A percentile compares a stretch with the other conserved stretches of the same genome.
Conservation (phyloP, 2,329 filamentous ascomycete species). For the Sarocladium brachiariae region DNA sequence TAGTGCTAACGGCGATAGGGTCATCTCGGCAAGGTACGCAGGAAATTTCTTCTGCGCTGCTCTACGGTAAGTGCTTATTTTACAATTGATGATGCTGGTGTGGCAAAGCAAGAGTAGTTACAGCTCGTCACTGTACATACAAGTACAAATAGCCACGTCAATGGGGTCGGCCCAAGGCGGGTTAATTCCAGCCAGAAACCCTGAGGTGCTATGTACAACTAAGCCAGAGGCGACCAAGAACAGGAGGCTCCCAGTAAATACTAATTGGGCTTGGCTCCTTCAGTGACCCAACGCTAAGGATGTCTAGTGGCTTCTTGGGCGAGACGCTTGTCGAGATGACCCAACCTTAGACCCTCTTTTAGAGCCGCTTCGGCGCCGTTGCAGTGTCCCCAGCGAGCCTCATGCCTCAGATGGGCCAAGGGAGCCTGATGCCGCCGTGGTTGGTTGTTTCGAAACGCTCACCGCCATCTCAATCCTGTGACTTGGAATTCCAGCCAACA, state of each 20-base stretch:
- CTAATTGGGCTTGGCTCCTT: conserved; percentile 1
- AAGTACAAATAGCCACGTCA: too few species aligned
- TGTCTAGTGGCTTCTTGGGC: neutral
- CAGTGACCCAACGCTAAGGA: conserved; percentile 2
- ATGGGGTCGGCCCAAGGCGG: too few species aligned
- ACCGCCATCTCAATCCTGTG: conserved; percentile 5
- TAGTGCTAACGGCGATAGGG: too few species aligned
- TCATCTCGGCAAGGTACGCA: too few species aligned
- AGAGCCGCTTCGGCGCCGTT: conserved; percentile 7
- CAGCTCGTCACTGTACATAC: too few species aligned
- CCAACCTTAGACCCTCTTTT: neutral
- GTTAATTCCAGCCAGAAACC: too few species aligned
- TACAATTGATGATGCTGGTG: too few species aligned
- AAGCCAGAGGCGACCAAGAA: too few species aligned
- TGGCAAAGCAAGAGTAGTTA: too few species aligned
- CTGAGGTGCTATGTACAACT: too few species aligned
- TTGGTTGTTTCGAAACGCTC: conserved; percentile 7
- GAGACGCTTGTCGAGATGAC: neutral
- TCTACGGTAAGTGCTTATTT: too few species aligned
- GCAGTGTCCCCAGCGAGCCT: neutral
- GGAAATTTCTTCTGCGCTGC: too few species aligned
- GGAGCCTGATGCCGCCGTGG: neutral
- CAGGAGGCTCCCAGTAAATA: neutral
- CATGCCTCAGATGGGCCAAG: conserved; percentile 4
- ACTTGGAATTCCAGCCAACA: neutral